Evolutionary conservation across 2,329 filamentous ascomycete genomes (phyloP).

Genomic region (Celoporthe dispersa): DNA sequence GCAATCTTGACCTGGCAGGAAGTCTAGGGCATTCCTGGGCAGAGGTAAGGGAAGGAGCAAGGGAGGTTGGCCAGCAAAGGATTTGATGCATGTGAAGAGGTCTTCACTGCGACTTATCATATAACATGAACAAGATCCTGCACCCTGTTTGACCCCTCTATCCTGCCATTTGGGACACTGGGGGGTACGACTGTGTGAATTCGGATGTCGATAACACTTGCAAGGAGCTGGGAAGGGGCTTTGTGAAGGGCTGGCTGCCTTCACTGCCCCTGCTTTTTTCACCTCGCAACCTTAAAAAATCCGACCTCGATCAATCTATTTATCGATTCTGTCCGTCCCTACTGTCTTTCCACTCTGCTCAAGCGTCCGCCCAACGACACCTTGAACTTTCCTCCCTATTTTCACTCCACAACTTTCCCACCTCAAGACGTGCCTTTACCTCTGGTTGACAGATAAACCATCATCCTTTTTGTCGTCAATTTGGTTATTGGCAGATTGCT

Average conservation of each 20-base stretch:
- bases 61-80: neutral
- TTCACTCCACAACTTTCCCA: neutral
- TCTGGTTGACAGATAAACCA: constrained; percentile 9
- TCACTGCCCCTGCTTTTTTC: neutral
- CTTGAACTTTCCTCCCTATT: neutral
- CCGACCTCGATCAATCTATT: neutral
- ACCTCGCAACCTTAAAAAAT: neutral
- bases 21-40: neutral
- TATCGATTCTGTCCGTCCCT: neutral
- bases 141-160: neutral
- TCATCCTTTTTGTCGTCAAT: constrained; percentile 27
- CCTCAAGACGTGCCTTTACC: neutral
- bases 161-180: neutral
- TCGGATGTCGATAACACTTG: neutral
- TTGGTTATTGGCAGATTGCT: constrained; percentile 18
- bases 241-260: neutral
- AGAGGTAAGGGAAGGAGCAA: neutral
- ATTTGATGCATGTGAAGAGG: neutral
- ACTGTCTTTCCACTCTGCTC: neutral
- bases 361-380: neutral
- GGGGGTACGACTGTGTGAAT: too few relatives aligned
- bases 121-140: neutral
- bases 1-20: neutral
- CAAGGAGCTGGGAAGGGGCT: neutral
- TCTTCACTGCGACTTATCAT: neutral